These are phyloP conservation scores for Misopates orontium DNA, from an alignment of 257 asterid genomes.

Conservation along the genomic window DNA sequence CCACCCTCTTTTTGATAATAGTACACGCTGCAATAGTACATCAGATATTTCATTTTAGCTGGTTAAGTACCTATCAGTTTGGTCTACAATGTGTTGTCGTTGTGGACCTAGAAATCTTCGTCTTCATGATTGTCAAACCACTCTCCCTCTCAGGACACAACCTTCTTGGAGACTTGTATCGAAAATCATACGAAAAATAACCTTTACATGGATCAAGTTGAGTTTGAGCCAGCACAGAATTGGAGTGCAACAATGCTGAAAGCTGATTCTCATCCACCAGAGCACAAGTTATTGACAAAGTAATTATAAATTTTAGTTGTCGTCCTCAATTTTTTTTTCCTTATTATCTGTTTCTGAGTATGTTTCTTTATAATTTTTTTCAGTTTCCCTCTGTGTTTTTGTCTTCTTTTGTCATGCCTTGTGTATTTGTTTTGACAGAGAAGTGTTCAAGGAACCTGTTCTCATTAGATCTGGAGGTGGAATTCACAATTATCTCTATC, in stretches of 20 bases:
- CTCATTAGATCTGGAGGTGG: conserved; percentile 93
- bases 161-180: conserved; percentile 91
- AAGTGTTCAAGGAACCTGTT: conserved; percentile 67
- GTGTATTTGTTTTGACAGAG: conserved; percentile 46
- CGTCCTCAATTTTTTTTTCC: neutral
- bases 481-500: conserved; percentile 84
- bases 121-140: conserved; percentile 28
- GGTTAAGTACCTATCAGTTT: conserved; percentile 13
- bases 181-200: conserved; percentile 95
- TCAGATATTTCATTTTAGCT: conserved; percentile 25
- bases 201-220: conserved; percentile 99
- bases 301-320: conserved; percentile 23
- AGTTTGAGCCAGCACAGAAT: conserved; percentile 87
- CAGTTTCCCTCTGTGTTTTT: conserved; percentile 21
- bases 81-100: conserved; percentile 4
- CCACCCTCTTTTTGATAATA: conserved; percentile 22
- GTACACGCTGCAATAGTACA: conserved; percentile 24
- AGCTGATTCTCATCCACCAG: conserved; percentile 50
- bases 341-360: neutral
- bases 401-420: conserved; percentile 23
- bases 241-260: conserved; percentile 77
- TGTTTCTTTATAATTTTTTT: conserved; percentile 20
- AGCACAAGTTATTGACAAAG: conserved; percentile 51
- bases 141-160: conserved; percentile 67
- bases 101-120: conserved; percentile 15